Percentiles rank a stretch among this genome's conserved stretches.
phyloP scores from a whole-genome alignment of 768 basidiomycete species.

The Rhodotorula taiwanensis region DNA sequence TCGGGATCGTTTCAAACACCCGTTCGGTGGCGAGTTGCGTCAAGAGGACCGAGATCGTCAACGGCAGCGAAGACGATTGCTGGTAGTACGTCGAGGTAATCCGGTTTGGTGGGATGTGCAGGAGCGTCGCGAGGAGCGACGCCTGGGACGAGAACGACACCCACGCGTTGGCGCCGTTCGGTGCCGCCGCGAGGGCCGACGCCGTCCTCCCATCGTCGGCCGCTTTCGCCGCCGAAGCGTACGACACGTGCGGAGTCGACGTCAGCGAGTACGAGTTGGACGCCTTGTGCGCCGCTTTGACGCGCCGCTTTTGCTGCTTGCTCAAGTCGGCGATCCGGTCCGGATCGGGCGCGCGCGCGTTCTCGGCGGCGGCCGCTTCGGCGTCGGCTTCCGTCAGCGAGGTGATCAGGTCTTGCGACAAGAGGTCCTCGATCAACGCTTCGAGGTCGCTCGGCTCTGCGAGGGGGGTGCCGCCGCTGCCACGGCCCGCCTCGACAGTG shows the following conservation, averaged over 20 bases:
- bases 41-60: conserved; percentile 20
- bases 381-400: conserved; percentile 16
- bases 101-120: conserved; percentile 14
- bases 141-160: conserved; percentile 22
- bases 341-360: background rate
- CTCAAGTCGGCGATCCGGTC: background rate
- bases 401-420: conserved; percentile 25
- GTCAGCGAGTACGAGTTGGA: conserved; percentile 30
- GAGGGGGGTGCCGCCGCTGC: background rate
- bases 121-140: conserved; percentile 17
- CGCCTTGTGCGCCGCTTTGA: conserved; percentile 22
- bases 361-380: conserved; percentile 1
- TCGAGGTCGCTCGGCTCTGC: conserved; percentile 16
- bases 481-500: too few species aligned
- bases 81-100: conserved; percentile 20
- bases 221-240: background rate
- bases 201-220: background rate
- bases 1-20: conserved; percentile 16
- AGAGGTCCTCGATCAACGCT: conserved; percentile 29
- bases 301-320: conserved; percentile 9
- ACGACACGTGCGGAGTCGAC: conserved; percentile 7
- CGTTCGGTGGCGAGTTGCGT: conserved; percentile 16
- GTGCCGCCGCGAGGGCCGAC: conserved; percentile 4
- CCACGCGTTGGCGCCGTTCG: conserved; percentile 26
- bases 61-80: conserved; percentile 14